phyloP scores from a whole-genome alignment of 495 filamentous ascomycete species.

The Penicillium angulare region DNA sequence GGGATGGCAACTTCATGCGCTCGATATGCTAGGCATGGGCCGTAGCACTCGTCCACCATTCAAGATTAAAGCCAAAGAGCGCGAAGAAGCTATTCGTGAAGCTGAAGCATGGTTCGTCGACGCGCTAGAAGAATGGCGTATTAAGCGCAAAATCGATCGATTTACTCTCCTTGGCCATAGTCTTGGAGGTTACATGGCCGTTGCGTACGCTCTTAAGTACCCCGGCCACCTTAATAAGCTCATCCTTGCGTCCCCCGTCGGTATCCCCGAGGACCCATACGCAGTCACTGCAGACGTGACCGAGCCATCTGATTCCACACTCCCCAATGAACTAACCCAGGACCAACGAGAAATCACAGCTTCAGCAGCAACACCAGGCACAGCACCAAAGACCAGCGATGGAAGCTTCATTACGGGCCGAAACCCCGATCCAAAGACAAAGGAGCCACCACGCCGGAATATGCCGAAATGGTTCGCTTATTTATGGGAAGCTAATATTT shows the following conservation, averaged over 20 bases:
- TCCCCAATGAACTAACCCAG: slow-evolving; percentile 72
- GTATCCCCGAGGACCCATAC: slow-evolving; percentile 92
- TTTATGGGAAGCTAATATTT: slow-evolving; percentile 96
- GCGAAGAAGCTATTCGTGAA: slow-evolving; percentile 78
- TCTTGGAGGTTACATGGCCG: slow-evolving; percentile 89
- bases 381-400: slow-evolving; percentile 46
- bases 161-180: slow-evolving; percentile 94
- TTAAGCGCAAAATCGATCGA: slow-evolving; percentile 80
- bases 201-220: slow-evolving; percentile 94
- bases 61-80: slow-evolving; percentile 76
- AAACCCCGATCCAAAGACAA: slow-evolving; percentile 20
- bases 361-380: slow-evolving; percentile 19
- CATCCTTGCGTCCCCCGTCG: slow-evolving; percentile 89
- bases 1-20: slow-evolving; percentile 87
- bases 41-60: slow-evolving; percentile 83
- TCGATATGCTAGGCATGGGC: slow-evolving; percentile 95
- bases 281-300: slow-evolving; percentile 81
- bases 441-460: slow-evolving; percentile 55
- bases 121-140: slow-evolving; percentile 92
- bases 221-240: slow-evolving; percentile 92
- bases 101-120: slow-evolving; percentile 97
- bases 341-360: slow-evolving; percentile 59
- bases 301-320: slow-evolving; percentile 65
- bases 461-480: slow-evolving; percentile 83
- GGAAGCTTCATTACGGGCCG: slow-evolving; percentile 59